Evolutionary conservation across 1,284 basidiomycete species (phyloP).

Genomic region (Tylopilus sp.): DNA sequence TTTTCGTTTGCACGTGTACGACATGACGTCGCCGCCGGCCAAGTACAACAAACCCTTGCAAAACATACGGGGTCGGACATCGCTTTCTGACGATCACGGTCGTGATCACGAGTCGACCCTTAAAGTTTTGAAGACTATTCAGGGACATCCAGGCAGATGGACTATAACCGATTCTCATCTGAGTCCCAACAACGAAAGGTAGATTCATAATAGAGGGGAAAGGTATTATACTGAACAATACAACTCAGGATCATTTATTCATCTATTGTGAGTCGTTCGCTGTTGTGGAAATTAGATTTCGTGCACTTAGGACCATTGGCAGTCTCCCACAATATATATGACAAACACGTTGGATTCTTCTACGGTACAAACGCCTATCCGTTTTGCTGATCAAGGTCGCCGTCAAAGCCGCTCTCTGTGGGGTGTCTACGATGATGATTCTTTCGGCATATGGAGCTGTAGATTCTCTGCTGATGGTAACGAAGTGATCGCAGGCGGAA

Average conservation of each 20-base stretch:
- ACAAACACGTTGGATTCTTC: conserved; percentile 77
- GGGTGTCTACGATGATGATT: conserved; percentile 45
- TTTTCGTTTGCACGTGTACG: conserved; percentile 86
- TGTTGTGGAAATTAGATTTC: background rate
- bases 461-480: conserved; percentile 95
- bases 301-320: conserved; percentile 7
- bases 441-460: conserved; percentile 87
- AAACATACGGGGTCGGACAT: conserved; percentile 15
- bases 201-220: conserved; percentile 54
- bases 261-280: conserved; percentile 60
- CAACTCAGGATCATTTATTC: conserved; percentile 83
- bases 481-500: conserved; percentile 81
- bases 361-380: conserved; percentile 68
- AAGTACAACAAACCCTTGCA: conserved; percentile 19
- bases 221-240: conserved; percentile 13
- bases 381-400: conserved; percentile 56
- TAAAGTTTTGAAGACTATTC: conserved; percentile 76
- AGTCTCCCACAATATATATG: conserved; percentile 81
- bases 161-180: conserved; percentile 95
- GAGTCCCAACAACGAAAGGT: conserved; percentile 89
- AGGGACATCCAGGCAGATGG: conserved; percentile 78
- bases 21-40: conserved; percentile 60
- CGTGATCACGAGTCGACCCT: conserved; percentile 62
- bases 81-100: conserved; percentile 24
- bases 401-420: conserved; percentile 35